A percentile compares a stretch with the other conserved stretches of the same genome.
These are phyloP conservation scores for Lodderomyces metapsilosis DNA, from an alignment of 1,139 yeast genomes.

Conservation along the genomic window DNA sequence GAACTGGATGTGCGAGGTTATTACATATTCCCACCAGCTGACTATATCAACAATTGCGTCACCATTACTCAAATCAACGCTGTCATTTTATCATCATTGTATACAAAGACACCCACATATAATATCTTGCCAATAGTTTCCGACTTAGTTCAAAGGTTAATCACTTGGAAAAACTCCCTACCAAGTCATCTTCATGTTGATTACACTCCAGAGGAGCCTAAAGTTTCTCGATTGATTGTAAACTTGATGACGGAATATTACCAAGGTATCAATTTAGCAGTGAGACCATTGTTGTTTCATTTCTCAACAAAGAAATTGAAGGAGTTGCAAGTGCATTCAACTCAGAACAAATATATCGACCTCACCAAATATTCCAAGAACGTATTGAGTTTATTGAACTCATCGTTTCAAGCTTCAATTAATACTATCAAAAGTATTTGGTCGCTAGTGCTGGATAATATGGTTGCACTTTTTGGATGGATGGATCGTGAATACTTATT, in stretches of 20 bases:
- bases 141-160: constrained; percentile 64
- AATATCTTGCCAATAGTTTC: constrained; percentile 75
- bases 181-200: constrained; percentile 68
- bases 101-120: constrained; percentile 72
- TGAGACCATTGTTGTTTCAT: constrained; percentile 75
- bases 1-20: constrained; percentile 49
- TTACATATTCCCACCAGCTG: constrained; percentile 79
- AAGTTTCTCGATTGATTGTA: constrained; percentile 66
- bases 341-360: constrained; percentile 58
- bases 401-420: constrained; percentile 82
- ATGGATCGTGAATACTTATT: constrained; percentile 86
- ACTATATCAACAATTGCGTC: constrained; percentile 74
- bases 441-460: constrained; percentile 69
- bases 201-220: constrained; percentile 52
- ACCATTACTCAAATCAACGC: constrained; percentile 81
- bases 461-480: constrained; percentile 84
- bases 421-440: constrained; percentile 73
- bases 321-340: constrained; percentile 40
- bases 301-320: constrained; percentile 70
- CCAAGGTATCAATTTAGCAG: constrained; percentile 82
- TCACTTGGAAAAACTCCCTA: constrained; percentile 67
- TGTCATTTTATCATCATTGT: constrained; percentile 64
- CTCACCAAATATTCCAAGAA: constrained; percentile 67
- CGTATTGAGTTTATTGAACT: constrained; percentile 66
- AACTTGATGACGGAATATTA: constrained; percentile 84